Evolutionary conservation across 2,329 filamentous ascomycete species (phyloP).

Genomic region (Berkeleyomyces basicola): DNA sequence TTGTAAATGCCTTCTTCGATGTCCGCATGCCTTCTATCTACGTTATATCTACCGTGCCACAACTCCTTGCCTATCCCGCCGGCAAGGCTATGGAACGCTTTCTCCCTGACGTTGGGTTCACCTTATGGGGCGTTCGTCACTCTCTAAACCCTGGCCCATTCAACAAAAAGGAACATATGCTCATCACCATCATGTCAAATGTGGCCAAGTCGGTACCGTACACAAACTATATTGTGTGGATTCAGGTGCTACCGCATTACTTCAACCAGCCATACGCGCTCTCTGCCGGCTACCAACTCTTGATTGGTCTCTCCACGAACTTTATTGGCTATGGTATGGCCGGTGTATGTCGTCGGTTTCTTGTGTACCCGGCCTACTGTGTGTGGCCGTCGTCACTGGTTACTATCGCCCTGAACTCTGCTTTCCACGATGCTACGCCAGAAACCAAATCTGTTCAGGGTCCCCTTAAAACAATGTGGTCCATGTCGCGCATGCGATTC

Average conservation of each 20-base stretch:
- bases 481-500: slow-evolving; percentile 29
- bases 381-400: slow-evolving; percentile 38
- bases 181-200: slow-evolving; percentile 41
- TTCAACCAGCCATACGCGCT: slow-evolving; percentile 35
- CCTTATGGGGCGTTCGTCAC: slow-evolving; percentile 19
- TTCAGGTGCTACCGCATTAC: slow-evolving; percentile 30
- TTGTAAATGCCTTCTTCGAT: slow-evolving; percentile 38
- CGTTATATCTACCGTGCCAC: slow-evolving; percentile 35
- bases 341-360: slow-evolving; percentile 31
- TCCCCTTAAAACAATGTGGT: slow-evolving; percentile 24
- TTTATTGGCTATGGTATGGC: slow-evolving; percentile 40
- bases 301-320: slow-evolving; percentile 33
- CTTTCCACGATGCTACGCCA: slow-evolving; percentile 27
- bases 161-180: slow-evolving; percentile 39
- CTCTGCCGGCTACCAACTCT: slow-evolving; percentile 32
- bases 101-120: slow-evolving; percentile 30
- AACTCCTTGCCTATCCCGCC: slow-evolving; percentile 34
- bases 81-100: slow-evolving; percentile 29
- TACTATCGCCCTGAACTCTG: slow-evolving; percentile 32
- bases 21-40: slow-evolving; percentile 35
- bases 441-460: slow-evolving; percentile 19
- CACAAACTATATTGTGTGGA: slow-evolving; percentile 34
- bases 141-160: slow-evolving; percentile 34
- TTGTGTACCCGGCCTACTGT: slow-evolving; percentile 35
- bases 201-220: slow-evolving; percentile 30